Conservation (phyloP, 768 basidiomycete genomes). For the Naganishia vishniacii region DNA sequence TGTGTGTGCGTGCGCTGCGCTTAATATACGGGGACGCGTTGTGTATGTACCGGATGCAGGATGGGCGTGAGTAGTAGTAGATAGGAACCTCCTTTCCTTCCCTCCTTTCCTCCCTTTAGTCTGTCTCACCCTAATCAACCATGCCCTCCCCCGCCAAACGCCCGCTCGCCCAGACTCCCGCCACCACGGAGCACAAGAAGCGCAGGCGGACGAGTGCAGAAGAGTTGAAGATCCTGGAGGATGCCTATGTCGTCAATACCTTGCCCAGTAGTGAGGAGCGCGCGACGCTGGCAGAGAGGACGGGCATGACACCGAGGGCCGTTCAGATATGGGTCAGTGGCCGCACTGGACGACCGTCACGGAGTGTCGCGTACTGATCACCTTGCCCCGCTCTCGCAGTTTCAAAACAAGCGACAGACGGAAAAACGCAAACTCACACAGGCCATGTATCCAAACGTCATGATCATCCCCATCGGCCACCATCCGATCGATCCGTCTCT, state of each 20-base stretch:
- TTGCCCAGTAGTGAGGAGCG: slow-evolving; percentile 27
- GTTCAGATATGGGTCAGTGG: slow-evolving; percentile 30
- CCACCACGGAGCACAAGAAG: slow-evolving; percentile 17
- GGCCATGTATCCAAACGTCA: slow-evolving; percentile 24
- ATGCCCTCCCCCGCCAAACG: background rate
- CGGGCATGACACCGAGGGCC: slow-evolving; percentile 27
- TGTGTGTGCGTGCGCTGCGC: too few species aligned
- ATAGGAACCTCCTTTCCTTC: too few species aligned
- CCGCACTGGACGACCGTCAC: too few species aligned
- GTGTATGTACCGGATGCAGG: too few species aligned
- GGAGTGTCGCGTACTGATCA: background rate
- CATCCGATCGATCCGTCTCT: background rate
- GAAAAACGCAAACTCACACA: slow-evolving; percentile 28
- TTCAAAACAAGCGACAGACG: slow-evolving; percentile 30
- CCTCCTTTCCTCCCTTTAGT: background rate
- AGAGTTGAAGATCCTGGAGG: slow-evolving; percentile 28
- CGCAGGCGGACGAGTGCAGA: slow-evolving; percentile 25
- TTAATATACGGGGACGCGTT: too few species aligned
- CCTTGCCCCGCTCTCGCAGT: slow-evolving; percentile 19
- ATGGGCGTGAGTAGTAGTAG: too few species aligned
- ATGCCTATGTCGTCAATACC: slow-evolving; percentile 26
- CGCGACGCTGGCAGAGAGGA: slow-evolving; percentile 23
- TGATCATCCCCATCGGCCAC: slow-evolving; percentile 28
- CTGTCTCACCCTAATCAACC: background rate
- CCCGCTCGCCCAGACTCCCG: background rate